A percentile compares a stretch with the other conserved stretches of the same genome.
Conservation (phyloP, 2,329 filamentous ascomycete species). For the Ophiostoma triangulosporum region DNA sequence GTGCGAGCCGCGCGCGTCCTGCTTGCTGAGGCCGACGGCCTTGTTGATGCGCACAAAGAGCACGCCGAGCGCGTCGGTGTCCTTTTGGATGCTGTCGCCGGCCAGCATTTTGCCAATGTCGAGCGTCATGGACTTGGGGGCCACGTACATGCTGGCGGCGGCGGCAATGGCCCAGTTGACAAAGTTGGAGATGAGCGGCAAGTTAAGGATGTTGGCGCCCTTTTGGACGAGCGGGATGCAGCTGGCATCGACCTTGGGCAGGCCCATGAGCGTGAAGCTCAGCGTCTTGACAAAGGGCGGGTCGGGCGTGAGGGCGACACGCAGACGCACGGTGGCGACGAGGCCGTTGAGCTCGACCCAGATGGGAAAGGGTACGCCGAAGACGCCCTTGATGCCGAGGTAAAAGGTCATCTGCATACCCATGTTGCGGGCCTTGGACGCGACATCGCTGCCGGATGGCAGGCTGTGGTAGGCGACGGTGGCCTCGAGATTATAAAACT, state of each 20-base stretch:
- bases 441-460: constrained; percentile 54
- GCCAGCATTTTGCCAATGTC: constrained; percentile 83
- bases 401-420: constrained; percentile 96
- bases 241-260: constrained; percentile 77
- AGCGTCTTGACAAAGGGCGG: constrained; percentile 85
- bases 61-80: constrained; percentile 73
- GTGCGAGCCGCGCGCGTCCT: constrained; percentile 67
- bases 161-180: constrained; percentile 90
- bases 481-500: constrained; percentile 85
- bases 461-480: constrained; percentile 85
- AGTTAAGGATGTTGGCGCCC: constrained; percentile 79
- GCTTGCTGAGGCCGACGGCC: constrained; percentile 77
- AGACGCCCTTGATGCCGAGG: constrained; percentile 74
- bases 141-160: constrained; percentile 80
- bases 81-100: constrained; percentile 85
- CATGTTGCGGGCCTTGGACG: constrained; percentile 84
- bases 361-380: constrained; percentile 76
- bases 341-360: constrained; percentile 80
- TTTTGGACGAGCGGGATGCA: constrained; percentile 88
- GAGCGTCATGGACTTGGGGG: constrained; percentile 84
- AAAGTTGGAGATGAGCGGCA: constrained; percentile 89
- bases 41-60: constrained; percentile 87
- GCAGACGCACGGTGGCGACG: constrained; percentile 74
- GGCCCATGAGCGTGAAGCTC: constrained; percentile 87
- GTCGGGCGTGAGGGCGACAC: constrained; percentile 75